Conservation (phyloP, 371 early-diverging fungal species). For the Neoconidiobolus thromboides region DNA sequence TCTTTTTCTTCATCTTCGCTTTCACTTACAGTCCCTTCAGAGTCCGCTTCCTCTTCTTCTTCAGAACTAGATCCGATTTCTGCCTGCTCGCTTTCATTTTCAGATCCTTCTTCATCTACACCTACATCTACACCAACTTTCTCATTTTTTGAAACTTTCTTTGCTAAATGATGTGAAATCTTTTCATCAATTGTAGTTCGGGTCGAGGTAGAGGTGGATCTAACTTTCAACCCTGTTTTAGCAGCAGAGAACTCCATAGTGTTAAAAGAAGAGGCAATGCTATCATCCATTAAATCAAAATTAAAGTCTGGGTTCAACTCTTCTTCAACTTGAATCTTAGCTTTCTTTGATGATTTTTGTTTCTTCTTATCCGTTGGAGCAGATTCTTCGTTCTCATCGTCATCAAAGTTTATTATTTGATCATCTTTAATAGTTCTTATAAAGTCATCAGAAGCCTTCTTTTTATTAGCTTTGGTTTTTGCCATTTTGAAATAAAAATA, state of each 20-base stretch:
- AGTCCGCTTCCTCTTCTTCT: constrained; percentile 18
- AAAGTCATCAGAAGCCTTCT: too few species aligned
- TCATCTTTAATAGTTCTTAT: too few species aligned
- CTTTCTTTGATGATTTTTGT: too few species aligned
- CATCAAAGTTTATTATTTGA: too few species aligned
- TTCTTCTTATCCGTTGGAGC: too few species aligned
- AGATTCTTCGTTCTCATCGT: too few species aligned
- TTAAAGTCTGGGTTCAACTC: constrained; percentile 33
- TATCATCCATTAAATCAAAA: constrained; percentile 54
- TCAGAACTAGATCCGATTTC: constrained; percentile 19
- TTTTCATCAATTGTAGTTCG: constrained; percentile 28
- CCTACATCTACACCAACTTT: constrained; percentile 11
- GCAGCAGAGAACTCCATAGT: constrained; percentile 72
- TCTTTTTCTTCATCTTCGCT: constrained; percentile 14
- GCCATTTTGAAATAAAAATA: too few species aligned
- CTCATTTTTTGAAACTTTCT: background rate
- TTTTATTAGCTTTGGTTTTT: too few species aligned
- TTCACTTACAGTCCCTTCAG: constrained; percentile 13
- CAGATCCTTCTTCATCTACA: constrained; percentile 18
- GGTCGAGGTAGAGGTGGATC: constrained; percentile 10
- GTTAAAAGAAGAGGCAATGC: constrained; percentile 26
- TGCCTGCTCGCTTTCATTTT: constrained; percentile 13
- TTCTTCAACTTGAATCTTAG: too few species aligned
- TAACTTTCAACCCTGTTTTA: constrained; percentile 45
- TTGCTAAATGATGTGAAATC: constrained; percentile 8